Evolutionary conservation across 331 rosid species (phyloP).

Genomic region (Quercus lobata): DNA sequence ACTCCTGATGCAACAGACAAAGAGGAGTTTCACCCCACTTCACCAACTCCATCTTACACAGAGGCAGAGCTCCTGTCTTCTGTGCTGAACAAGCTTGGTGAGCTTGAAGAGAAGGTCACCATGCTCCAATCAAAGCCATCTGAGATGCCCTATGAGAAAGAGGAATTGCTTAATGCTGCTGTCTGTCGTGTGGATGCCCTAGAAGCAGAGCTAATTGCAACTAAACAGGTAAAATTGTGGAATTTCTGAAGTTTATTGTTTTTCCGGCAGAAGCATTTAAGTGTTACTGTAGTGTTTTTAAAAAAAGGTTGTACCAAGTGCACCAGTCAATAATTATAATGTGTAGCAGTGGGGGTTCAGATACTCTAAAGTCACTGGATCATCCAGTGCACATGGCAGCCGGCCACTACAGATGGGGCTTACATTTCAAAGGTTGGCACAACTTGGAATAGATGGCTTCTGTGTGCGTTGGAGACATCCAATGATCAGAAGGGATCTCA

Average conservation of each 20-base stretch:
- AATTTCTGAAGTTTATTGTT: background rate
- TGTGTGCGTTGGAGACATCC: background rate
- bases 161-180: conserved; percentile 93
- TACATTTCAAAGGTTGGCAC: background rate
- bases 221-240: conserved; percentile 66
- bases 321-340: background rate
- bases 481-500: background rate
- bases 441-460: background rate
- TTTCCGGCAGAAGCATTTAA: background rate
- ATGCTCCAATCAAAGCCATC: conserved; percentile 88
- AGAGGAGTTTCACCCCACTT: conserved; percentile 41
- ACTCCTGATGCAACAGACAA: conserved; percentile 24
- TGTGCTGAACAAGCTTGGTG: conserved; percentile 64
- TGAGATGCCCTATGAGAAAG: conserved; percentile 88
- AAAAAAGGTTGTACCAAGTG: too few relatives aligned
- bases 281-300: background rate
- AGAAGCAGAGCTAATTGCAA: conserved; percentile 94
- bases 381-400: background rate
- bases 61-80: conserved; percentile 54
- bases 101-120: conserved; percentile 84
- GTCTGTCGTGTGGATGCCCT: conserved; percentile 96
- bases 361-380: background rate
- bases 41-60: conserved; percentile 30
- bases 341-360: background rate
- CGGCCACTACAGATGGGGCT: background rate